phyloP scores from a whole-genome alignment of 768 basidiomycete species.

The Paxillus involutus region DNA sequence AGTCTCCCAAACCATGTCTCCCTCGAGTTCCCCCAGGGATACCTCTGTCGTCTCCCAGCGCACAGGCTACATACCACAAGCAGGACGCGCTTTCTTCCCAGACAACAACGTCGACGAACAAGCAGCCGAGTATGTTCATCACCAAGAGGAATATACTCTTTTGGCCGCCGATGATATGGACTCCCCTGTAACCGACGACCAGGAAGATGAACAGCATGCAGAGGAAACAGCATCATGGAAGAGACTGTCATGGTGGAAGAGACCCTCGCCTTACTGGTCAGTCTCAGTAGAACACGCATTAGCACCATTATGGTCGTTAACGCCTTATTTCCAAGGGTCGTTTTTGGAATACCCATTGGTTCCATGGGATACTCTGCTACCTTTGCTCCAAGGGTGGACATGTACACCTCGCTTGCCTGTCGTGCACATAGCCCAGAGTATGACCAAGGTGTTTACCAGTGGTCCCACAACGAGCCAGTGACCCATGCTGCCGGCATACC shows the following conservation, averaged over 20 bases:
- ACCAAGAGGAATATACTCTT: constrained; percentile 37
- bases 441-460: constrained; percentile 10
- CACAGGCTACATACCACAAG: constrained; percentile 21
- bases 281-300: constrained; percentile 17
- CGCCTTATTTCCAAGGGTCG: constrained; percentile 45
- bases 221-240: constrained; percentile 26
- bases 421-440: constrained; percentile 61
- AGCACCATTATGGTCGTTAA: background rate
- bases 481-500: background rate
- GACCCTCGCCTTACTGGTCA: constrained; percentile 74
- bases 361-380: constrained; percentile 56
- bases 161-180: constrained; percentile 10
- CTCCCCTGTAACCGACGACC: constrained; percentile 11
- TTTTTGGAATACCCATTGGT: constrained; percentile 52
- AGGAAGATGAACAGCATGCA: constrained; percentile 29
- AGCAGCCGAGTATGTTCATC: constrained; percentile 41
- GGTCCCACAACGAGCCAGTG: background rate
- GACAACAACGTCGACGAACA: constrained; percentile 48
- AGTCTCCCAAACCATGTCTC: constrained; percentile 15
- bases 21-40: constrained; percentile 13
- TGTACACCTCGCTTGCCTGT: constrained; percentile 75
- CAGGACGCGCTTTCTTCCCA: constrained; percentile 40
- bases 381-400: constrained; percentile 68
- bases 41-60: constrained; percentile 18
- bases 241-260: constrained; percentile 68